These are phyloP conservation scores for Porcisia deanei DNA, from an alignment of 208 protist genomes.

Conservation along the genomic window DNA sequence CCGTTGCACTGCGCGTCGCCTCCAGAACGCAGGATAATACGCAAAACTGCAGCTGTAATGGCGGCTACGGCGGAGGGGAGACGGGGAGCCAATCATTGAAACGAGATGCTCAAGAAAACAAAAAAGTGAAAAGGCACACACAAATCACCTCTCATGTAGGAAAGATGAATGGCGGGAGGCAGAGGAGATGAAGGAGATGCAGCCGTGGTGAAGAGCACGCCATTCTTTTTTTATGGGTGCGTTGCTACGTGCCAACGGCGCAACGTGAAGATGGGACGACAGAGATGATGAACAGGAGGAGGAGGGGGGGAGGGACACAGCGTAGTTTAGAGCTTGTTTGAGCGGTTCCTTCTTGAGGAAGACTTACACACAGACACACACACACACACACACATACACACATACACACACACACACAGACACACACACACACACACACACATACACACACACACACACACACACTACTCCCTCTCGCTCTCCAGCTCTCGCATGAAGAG, in stretches of 20 bases:
- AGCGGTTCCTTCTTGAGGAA: neutral
- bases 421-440: neutral
- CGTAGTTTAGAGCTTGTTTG: neutral
- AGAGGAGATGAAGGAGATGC: neutral
- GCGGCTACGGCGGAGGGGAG: neutral
- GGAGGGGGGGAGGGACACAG: neutral
- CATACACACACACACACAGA: neutral
- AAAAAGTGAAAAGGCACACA: neutral
- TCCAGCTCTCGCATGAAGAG: slow-evolving; percentile 50
- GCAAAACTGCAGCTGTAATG: neutral
- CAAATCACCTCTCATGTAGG: neutral
- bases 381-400: neutral
- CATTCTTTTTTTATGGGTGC: neutral
- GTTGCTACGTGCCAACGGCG: neutral
- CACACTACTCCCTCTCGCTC: slow-evolving; percentile 10
- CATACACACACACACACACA: neutral
- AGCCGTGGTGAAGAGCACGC: neutral
- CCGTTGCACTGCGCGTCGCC: neutral
- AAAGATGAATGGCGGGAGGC: neutral
- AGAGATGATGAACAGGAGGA: neutral
- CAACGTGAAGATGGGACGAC: neutral
- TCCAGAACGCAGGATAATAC: neutral
- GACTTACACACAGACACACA: neutral
- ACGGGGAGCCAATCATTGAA: neutral
- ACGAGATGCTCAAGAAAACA: neutral